These are phyloP conservation scores for Triticum urartu DNA, from an alignment of 176 grass and related monocot genomes.

Conservation along the genomic window DNA sequence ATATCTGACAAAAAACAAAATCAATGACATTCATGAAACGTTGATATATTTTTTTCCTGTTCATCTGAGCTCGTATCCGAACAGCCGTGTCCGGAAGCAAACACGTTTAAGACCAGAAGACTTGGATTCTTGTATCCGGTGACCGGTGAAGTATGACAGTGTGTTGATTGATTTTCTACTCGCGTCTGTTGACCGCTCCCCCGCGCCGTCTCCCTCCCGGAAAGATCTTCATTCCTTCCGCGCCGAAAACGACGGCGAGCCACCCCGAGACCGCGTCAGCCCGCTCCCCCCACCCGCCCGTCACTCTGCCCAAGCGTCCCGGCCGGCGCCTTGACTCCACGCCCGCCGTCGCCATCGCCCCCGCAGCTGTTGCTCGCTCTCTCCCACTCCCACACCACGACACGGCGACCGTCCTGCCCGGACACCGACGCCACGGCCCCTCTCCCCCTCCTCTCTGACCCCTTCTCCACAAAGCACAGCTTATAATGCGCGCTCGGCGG, in stretches of 20 bases:
- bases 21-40: too few species aligned
- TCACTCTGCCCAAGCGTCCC: conserved; percentile 30
- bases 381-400: background rate
- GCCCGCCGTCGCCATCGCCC: conserved; percentile 36
- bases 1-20: too few species aligned
- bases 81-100: too few species aligned
- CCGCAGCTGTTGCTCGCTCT: background rate
- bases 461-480: background rate
- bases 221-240: background rate
- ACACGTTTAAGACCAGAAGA: too few species aligned
- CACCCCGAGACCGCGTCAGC: conserved; percentile 28
- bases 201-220: background rate
- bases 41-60: too few species aligned
- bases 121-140: background rate
- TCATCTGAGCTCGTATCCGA: too few species aligned
- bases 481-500: background rate
- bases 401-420: background rate
- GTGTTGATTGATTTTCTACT: background rate
- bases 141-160: background rate
- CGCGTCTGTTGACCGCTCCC: conserved; percentile 28
- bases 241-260: conserved; percentile 23
- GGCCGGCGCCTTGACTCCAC: conserved; percentile 38
- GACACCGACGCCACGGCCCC: background rate
- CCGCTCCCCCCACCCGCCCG: conserved; percentile 8
- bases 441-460: background rate